Base-by-base conservation (phyloP, 345 rosid species). In the Geranium rotundifolium region DNA sequence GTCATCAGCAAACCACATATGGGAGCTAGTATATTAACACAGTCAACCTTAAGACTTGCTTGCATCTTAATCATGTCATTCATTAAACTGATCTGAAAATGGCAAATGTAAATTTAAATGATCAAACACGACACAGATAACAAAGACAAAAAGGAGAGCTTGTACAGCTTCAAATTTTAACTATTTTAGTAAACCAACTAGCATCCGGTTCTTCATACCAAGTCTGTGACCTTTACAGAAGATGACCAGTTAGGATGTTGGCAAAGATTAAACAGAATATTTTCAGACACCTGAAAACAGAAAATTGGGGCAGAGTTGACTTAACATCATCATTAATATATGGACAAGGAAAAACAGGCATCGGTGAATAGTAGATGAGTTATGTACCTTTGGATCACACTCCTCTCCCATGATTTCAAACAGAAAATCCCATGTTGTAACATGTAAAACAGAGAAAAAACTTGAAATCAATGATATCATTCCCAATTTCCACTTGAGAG, bases 401-500 rank as follows among this genome's bases (percentile, higher is more conserved):
- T 92, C 98, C 65, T 79, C 82, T 60, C 65, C 79, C 79, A 85
- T 63, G 54, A 89, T 71, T 27, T 77, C 86, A 65, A 71, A 84
- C 23, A 89, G 76, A 64, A 79, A 72, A 72, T 89, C 87, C 96
- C 95, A 89, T 3, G 93, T 73, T 55, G 72, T 54, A 69, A 29
- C 63, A 61, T 66, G 86, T 61, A 74, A 76, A 46, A 82, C 81
- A 0, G 83, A 71, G 79, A 78, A 79, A 74, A 89, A 87, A 72
- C 78, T 70, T 72, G 96, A 84, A 64, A 89, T 79, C 27, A 89
- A 79, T 60, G 92, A 80, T 58, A 89, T 67, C 84, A 92, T 82
- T 52, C 83, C 86, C 85, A 84, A 62, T 85, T 89, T 92, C 95
- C 96, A 87, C 70, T 72, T 76, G 56, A 69, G 67, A 19, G 72